phyloP scores from a whole-genome alignment of 441 rosid species.

The Flueggea neowawraea region DNA sequence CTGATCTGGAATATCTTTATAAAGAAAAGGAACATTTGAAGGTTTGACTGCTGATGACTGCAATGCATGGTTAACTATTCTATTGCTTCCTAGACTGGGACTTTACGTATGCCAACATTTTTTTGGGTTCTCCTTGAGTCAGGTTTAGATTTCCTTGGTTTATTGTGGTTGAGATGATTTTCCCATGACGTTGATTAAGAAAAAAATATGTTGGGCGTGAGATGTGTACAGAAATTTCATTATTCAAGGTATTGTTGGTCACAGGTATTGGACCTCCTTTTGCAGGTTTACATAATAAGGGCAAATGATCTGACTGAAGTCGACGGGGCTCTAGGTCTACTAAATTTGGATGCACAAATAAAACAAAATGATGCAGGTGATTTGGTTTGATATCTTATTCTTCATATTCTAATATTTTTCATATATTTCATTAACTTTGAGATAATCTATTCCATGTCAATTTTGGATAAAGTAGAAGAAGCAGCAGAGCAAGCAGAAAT shows the following conservation, averaged over 20 bases:
- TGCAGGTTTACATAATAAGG: slow-evolving; percentile 63
- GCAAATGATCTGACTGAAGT: slow-evolving; percentile 59
- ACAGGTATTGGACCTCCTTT: slow-evolving; percentile 6
- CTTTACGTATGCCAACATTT: too few relatives aligned
- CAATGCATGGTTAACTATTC: not conserved
- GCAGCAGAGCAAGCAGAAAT: slow-evolving; percentile 23
- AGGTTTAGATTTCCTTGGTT: too few relatives aligned
- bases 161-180: too few relatives aligned
- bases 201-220: too few relatives aligned
- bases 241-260: too few relatives aligned
- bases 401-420: slow-evolving; percentile 3
- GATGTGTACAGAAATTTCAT: too few relatives aligned
- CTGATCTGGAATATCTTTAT: too few relatives aligned
- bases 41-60: not conserved
- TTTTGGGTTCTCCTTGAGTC: too few relatives aligned
- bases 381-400: slow-evolving; percentile 19
- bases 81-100: too few relatives aligned
- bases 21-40: too few relatives aligned
- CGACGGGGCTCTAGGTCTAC: slow-evolving; percentile 65
- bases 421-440: slow-evolving; percentile 5
- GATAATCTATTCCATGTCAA: slow-evolving; percentile 16
- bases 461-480: slow-evolving; percentile 1
- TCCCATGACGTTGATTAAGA: too few relatives aligned
- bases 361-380: slow-evolving; percentile 57
- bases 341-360: slow-evolving; percentile 55